A percentile compares a stretch with the other conserved stretches of the same genome.
Conservation (phyloP, 306 rosid genomes). For the Echinosophora koreensis region DNA sequence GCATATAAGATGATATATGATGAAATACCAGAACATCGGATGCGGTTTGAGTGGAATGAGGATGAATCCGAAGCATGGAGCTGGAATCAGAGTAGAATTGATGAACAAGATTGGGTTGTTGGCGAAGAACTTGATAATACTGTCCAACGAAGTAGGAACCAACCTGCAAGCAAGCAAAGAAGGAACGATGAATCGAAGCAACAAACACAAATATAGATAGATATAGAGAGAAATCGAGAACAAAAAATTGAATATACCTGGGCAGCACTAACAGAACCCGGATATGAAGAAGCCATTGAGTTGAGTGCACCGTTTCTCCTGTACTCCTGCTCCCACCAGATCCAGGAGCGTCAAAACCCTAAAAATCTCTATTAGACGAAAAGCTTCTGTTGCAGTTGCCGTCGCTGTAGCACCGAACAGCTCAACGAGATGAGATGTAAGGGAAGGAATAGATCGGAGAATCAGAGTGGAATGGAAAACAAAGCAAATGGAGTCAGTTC, state of each 20-base stretch:
- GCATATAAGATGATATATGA: too few relatives aligned
- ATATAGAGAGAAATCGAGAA: too few relatives aligned
- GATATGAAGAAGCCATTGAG: slow-evolving; percentile 69
- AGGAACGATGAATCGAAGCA: not conserved
- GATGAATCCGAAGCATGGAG: slow-evolving; percentile 73
- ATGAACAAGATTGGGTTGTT: slow-evolving; percentile 77
- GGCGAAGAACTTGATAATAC: slow-evolving; percentile 85
- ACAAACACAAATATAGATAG: not conserved
- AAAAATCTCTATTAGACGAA: too few relatives aligned
- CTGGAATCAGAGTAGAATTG: slow-evolving; percentile 84
- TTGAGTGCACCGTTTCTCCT: too few relatives aligned
- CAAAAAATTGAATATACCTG: slow-evolving; percentile 55
- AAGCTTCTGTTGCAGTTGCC: too few relatives aligned
- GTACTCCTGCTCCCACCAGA: too few relatives aligned
- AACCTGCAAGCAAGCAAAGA: slow-evolving; percentile 55
- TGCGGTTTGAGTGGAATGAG: slow-evolving; percentile 67
- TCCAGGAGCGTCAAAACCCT: too few relatives aligned
- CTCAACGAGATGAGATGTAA: too few relatives aligned
- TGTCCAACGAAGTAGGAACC: slow-evolving; percentile 90
- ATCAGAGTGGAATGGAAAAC: too few relatives aligned
- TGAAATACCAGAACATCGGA: slow-evolving; percentile 60
- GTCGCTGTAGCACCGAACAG: too few relatives aligned
- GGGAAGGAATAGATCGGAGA: too few relatives aligned
- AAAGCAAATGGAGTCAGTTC: too few relatives aligned
- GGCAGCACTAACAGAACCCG: slow-evolving; percentile 61